Percentiles rank a stretch among this genome's conserved stretches.
Conservation (phyloP, 2,329 filamentous ascomycete genomes). For the Colletotrichum sidae region DNA sequence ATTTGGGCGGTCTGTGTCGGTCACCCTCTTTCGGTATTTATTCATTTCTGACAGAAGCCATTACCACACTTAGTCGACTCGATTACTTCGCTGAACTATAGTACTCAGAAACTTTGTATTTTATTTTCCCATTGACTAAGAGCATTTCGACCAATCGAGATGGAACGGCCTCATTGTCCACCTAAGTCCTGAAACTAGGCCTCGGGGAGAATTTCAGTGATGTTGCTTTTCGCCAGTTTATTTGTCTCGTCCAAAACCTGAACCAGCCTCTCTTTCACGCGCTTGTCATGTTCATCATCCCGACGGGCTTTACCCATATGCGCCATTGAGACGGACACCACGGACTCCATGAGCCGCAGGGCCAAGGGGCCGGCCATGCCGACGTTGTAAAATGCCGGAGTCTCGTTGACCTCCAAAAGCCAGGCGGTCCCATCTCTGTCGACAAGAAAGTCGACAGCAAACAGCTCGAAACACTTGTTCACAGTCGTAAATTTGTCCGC, state of each 20-base stretch:
- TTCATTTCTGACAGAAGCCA: too few relatives aligned
- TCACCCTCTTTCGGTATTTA: too few relatives aligned
- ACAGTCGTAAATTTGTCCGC: conserved; percentile 51
- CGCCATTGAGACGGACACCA: conserved; percentile 48
- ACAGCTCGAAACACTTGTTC: conserved; percentile 52
- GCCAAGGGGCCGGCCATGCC: conserved; percentile 49
- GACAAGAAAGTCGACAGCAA: conserved; percentile 50
- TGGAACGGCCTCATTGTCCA: too few relatives aligned
- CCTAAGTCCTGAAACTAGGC: conserved; percentile 9
- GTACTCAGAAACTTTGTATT: too few relatives aligned
- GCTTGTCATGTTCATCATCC: conserved; percentile 32
- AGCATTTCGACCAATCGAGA: neutral
- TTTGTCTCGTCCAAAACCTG: conserved; percentile 44
- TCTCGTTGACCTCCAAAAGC: conserved; percentile 53
- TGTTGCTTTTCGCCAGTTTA: conserved; percentile 44
- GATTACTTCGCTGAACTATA: too few relatives aligned
- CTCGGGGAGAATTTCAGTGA: conserved; percentile 42
- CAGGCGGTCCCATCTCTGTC: conserved; percentile 47
- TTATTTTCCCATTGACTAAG: too few relatives aligned
- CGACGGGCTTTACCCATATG: conserved; percentile 44
- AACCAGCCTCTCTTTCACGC: conserved; percentile 39
- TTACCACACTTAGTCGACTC: too few relatives aligned
- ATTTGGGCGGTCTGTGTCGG: too few relatives aligned
- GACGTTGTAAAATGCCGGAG: conserved; percentile 51
- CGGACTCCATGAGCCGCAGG: conserved; percentile 49